A percentile compares a stretch with the other conserved stretches of the same genome.
These are phyloP conservation scores for Cladosporium sp. DNA, from an alignment of 2,329 filamentous ascomycete species.

Conservation along the genomic window DNA sequence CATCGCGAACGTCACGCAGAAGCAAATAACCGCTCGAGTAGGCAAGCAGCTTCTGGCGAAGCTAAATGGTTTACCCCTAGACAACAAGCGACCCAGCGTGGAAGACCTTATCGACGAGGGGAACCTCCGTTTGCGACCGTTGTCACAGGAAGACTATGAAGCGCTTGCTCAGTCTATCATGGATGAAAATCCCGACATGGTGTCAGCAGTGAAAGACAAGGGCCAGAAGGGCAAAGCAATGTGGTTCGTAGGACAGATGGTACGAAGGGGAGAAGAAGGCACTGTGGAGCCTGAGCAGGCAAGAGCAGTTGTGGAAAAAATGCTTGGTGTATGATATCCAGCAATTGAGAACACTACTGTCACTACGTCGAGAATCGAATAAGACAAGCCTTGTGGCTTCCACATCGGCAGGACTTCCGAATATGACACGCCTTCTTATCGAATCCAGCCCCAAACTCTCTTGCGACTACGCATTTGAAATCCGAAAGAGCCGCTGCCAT, in stretches of 20 bases:
- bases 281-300: constrained; percentile 57
- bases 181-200: constrained; percentile 50
- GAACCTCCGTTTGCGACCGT: constrained; percentile 48
- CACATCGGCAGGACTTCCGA: too few relatives aligned
- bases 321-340: constrained; percentile 31
- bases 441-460: too few relatives aligned
- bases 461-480: too few relatives aligned
- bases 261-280: constrained; percentile 53
- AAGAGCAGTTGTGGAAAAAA: constrained; percentile 46
- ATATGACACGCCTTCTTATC: too few relatives aligned
- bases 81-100: constrained; percentile 37
- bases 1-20: constrained; percentile 35
- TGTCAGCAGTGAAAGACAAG: constrained; percentile 52
- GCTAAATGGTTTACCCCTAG: constrained; percentile 44
- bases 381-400: too few relatives aligned
- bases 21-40: constrained; percentile 47
- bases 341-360: too few relatives aligned
- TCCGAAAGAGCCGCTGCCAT: too few relatives aligned
- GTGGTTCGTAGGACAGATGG: constrained; percentile 65
- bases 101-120: constrained; percentile 51
- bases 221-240: constrained; percentile 59
- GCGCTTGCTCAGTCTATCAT: constrained; percentile 49
- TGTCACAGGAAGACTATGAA: constrained; percentile 52
- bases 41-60: constrained; percentile 55
- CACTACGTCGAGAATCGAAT: too few relatives aligned